These are phyloP conservation scores for Cytospora mali DNA, from an alignment of 2,329 filamentous ascomycete genomes.

Conservation along the genomic window DNA sequence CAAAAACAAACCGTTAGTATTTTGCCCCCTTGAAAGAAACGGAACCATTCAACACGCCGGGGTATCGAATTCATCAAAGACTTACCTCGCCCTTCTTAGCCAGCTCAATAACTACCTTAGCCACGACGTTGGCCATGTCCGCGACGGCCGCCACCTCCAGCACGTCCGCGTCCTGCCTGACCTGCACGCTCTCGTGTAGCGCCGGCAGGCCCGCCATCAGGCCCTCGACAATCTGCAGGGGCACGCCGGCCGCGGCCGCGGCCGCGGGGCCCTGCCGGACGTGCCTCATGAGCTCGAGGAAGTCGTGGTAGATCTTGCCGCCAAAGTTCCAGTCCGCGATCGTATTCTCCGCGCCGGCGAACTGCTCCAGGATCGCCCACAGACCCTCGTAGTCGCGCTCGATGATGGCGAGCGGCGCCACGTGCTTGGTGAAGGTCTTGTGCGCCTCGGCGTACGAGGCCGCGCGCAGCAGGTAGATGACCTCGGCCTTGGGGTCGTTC, in stretches of 20 bases:
- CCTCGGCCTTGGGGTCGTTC: slow-evolving; percentile 70
- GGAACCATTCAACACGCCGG: not conserved
- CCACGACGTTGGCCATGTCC: slow-evolving; percentile 78
- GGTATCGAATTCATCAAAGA: slow-evolving; percentile 22
- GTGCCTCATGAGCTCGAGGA: slow-evolving; percentile 55
- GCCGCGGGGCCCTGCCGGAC: slow-evolving; percentile 35
- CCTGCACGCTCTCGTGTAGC: slow-evolving; percentile 49
- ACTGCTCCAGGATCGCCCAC: slow-evolving; percentile 69
- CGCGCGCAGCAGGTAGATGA: slow-evolving; percentile 78
- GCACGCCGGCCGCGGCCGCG: slow-evolving; percentile 26
- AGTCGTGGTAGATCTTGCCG: slow-evolving; percentile 75
- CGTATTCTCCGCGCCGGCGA: slow-evolving; percentile 62
- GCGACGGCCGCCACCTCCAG: slow-evolving; percentile 73
- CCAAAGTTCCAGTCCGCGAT: slow-evolving; percentile 77
- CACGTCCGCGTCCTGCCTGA: slow-evolving; percentile 38
- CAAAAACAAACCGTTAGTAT: slow-evolving; percentile 39
- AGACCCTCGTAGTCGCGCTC: slow-evolving; percentile 77
- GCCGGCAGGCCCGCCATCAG: slow-evolving; percentile 59
- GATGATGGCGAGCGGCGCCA: slow-evolving; percentile 81
- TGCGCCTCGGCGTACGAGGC: slow-evolving; percentile 80
- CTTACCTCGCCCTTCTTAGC: slow-evolving; percentile 61
- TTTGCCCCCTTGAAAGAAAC: slow-evolving; percentile 36
- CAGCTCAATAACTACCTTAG: slow-evolving; percentile 61
- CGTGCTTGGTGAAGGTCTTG: slow-evolving; percentile 74
- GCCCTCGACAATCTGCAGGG: slow-evolving; percentile 55